Evolutionary conservation across 495 filamentous ascomycete genomes (phyloP), one percentile per base, ranked within the genome.

Genomic region (Penicillium canescens): DNA sequence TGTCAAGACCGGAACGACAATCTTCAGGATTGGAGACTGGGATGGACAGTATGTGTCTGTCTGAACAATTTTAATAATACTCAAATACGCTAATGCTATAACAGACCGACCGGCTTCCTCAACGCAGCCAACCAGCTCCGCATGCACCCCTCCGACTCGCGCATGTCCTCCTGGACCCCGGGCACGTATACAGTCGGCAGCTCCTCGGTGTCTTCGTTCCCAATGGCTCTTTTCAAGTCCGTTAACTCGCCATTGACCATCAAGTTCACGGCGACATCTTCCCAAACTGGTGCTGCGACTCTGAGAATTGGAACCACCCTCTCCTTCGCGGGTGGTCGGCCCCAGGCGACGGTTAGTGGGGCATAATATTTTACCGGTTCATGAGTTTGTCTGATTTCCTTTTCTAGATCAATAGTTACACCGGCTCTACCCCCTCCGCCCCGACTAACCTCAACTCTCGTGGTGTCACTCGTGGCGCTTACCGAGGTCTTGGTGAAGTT

Each of bases 121-220:
- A 87, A 88, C 60, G 84, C 84, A 16, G 83, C 75, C 38, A 85
- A 85, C 54, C 80, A 86, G 56, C 75, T 82, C 40, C 70, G 78
- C 42, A 88, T 88, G 85, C 85, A 88, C 52, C 85, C 85, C 4
- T 80, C 79, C 0, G 85, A 87, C 65, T 68, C 57, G 28, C 78
- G 85, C 49, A 87, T 87, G 84, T 64, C 69, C 16, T 62, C 68
- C 53, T 88, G 84, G 85, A 69, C 70, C 2, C 77, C 84, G 0
- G 47, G 72, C 6, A 86, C 83, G 2, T 86, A 84, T 63, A 85
- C 81, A 6, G 75, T 83, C 16, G 85, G 83, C 16, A 72, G 70
- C 18, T 80, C 76, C 5, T 52, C 66, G 6, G 60, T 80, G 3
- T 60, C 61, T 2, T 73, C 79, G 37, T 85, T 87, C 66, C 85